Conservation (phyloP, 805 yeast genomes). For the Candida germanica region DNA sequence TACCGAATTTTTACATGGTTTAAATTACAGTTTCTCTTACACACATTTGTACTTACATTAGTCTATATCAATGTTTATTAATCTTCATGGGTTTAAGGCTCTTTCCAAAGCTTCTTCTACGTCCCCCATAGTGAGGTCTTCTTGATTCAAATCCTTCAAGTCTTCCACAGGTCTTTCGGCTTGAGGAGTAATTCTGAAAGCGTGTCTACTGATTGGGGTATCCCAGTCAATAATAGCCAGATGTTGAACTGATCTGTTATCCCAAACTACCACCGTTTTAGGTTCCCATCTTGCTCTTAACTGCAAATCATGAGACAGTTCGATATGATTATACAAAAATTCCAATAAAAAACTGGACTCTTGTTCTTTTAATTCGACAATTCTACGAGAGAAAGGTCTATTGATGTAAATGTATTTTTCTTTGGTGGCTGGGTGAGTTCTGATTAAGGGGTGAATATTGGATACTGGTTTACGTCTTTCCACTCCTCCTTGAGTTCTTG, state of each 20-base stretch:
- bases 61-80: neutral
- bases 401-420: slow-evolving; percentile 31
- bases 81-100: slow-evolving; percentile 6
- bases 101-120: slow-evolving; percentile 24
- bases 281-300: slow-evolving; percentile 37
- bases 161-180: slow-evolving; percentile 38
- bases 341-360: slow-evolving; percentile 29
- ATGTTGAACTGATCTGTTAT: slow-evolving; percentile 33
- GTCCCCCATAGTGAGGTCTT: slow-evolving; percentile 27
- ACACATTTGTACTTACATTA: no score
- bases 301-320: slow-evolving; percentile 32
- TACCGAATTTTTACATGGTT: no score
- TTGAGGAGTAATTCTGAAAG: slow-evolving; percentile 35
- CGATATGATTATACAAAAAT: slow-evolving; percentile 32
- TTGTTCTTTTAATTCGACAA: slow-evolving; percentile 34
- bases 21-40: no score
- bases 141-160: slow-evolving; percentile 26
- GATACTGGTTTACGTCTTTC: slow-evolving; percentile 32
- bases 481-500: slow-evolving; percentile 30
- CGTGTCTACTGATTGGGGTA: slow-evolving; percentile 33
- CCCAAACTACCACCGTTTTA: slow-evolving; percentile 36
- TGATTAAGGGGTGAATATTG: slow-evolving; percentile 33
- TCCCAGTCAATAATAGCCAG: slow-evolving; percentile 36
- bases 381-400: slow-evolving; percentile 31
- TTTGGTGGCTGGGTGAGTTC: slow-evolving; percentile 34